Percentiles rank a stretch among this genome's conserved stretches.
Conservation (phyloP, 2,329 filamentous ascomycete species). For the Fonsecaea monophora region DNA sequence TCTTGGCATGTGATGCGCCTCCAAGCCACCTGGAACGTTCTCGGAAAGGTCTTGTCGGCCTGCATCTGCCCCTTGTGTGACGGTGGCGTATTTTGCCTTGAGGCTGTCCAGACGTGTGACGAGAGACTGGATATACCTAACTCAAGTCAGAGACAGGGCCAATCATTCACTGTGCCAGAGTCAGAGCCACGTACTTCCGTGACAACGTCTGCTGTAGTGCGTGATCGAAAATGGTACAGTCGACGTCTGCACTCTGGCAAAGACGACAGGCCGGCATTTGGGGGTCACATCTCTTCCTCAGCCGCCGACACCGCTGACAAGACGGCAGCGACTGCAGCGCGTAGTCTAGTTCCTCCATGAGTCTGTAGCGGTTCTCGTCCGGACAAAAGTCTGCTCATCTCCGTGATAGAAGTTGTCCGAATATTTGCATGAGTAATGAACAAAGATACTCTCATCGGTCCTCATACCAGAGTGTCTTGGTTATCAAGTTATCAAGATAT, state of each 20-base stretch:
- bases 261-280: slow-evolving; percentile 19
- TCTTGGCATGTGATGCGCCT: background rate
- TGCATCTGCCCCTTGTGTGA: slow-evolving; percentile 6
- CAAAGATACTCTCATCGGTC: background rate
- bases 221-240: slow-evolving; percentile 17
- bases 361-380: background rate
- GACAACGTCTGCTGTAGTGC: slow-evolving; percentile 18
- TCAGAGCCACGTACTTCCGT: slow-evolving; percentile 6
- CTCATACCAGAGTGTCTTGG: background rate
- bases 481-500: no score
- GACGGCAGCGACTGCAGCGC: slow-evolving; percentile 17
- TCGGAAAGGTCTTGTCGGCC: slow-evolving; percentile 1
- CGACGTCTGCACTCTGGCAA: slow-evolving; percentile 15
- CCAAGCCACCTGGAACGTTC: background rate
- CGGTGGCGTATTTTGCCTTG: slow-evolving; percentile 11
- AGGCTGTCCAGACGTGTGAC: slow-evolving; percentile 10
- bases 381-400: background rate
- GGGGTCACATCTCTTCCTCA: slow-evolving; percentile 18
- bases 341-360: slow-evolving; percentile 12
- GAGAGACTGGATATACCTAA: slow-evolving; percentile 21
- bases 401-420: background rate
- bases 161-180: background rate
- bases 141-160: slow-evolving; percentile 1
- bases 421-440: background rate
- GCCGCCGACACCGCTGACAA: slow-evolving; percentile 15